A percentile compares a stretch with the other conserved stretches of the same genome.
These are phyloP conservation scores for Trichoderma virens DNA, from an alignment of 495 filamentous ascomycete genomes.

Conservation along the genomic window DNA sequence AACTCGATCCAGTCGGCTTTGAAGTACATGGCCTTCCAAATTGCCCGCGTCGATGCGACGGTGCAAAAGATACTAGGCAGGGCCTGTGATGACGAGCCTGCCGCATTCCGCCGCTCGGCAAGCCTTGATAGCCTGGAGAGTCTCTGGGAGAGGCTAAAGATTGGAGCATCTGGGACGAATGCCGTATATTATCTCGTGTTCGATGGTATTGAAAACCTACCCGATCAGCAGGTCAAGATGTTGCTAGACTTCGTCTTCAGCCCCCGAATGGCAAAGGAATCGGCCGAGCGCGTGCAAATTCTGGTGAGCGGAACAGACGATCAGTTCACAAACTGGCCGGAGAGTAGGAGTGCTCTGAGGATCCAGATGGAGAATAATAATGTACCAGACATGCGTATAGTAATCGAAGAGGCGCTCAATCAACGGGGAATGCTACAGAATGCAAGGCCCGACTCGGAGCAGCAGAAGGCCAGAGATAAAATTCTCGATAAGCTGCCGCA, in stretches of 20 bases:
- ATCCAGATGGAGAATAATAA: slow-evolving; percentile 9
- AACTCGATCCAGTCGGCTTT: slow-evolving; percentile 12
- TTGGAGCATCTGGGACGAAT: slow-evolving; percentile 7
- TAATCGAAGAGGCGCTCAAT: slow-evolving; percentile 14
- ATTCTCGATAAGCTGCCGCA: slow-evolving; percentile 13
- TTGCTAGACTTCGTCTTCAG: slow-evolving; percentile 10
- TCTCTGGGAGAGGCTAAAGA: slow-evolving; percentile 15
- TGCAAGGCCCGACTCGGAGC: slow-evolving; percentile 11
- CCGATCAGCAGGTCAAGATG: background rate
- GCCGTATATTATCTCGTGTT: slow-evolving; percentile 15
- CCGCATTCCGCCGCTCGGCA: slow-evolving; percentile 4
- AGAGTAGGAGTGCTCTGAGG: background rate
- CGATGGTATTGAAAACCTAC: slow-evolving; percentile 16
- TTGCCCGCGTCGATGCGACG: slow-evolving; percentile 12
- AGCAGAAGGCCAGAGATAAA: slow-evolving; percentile 11
- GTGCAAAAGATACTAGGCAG: background rate
- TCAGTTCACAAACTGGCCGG: slow-evolving; percentile 1
- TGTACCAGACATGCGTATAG: slow-evolving; percentile 14
- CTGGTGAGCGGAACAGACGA: slow-evolving; percentile 11
- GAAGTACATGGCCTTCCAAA: slow-evolving; percentile 18
- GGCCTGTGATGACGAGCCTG: background rate
- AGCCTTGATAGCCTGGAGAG: background rate
- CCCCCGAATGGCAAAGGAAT: background rate
- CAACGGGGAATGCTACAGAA: slow-evolving; percentile 14
- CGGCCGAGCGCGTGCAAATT: slow-evolving; percentile 7